Evolutionary conservation across 73 alveolate genomes (phyloP), one percentile per base, ranked within the genome.

Genomic region (Uronychia setigera): DNA sequence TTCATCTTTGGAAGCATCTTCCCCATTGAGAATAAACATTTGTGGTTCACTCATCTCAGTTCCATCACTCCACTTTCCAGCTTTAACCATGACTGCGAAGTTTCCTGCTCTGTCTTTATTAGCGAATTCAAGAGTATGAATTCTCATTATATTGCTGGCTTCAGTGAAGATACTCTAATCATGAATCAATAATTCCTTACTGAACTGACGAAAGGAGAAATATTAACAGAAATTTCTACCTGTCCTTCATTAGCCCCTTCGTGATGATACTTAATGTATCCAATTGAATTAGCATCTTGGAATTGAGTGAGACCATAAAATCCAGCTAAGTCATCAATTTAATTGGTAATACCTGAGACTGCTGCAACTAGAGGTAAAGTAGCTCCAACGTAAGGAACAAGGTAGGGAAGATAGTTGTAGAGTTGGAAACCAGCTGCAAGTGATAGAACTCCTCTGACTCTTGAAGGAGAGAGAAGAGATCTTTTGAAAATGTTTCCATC

Each of bases 401-500:
- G 32, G 86, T 89, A 89, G 5, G 95, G 95, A 14, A 76, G 67
- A 74, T 89, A 84, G 30, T 83, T 27, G 60, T 85, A 89, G 27
- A 89, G 32, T 26, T 80, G 58, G 80, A 75, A 84, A 31, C 90
- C 58, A 19, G 82, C 46, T 25, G 86, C 83, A 33, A 82, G 67
- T 25, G 86, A 77, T 0, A 84, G 67, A 33, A 89, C 46, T 31
- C 95, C 95, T 84, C 79, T 89, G 1, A 89, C 82, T 79, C 89
- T 84, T 11, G 77, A 5, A 31, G 95, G 95, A 33, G 59, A 58
- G 74, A 89, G 32, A 11, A 35, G 26, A 28, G 76, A 67, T 31
- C 95, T 30, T 74, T 87, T 89, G 82, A 29, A 89, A 32, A 76
- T 59, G 29, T 78, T 75, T 1, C 92, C 95, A 30, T 84, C 78